These are phyloP conservation scores for Euphorbia schlechtendalii DNA, from an alignment of 441 rosid species.

Conservation along the genomic window DNA sequence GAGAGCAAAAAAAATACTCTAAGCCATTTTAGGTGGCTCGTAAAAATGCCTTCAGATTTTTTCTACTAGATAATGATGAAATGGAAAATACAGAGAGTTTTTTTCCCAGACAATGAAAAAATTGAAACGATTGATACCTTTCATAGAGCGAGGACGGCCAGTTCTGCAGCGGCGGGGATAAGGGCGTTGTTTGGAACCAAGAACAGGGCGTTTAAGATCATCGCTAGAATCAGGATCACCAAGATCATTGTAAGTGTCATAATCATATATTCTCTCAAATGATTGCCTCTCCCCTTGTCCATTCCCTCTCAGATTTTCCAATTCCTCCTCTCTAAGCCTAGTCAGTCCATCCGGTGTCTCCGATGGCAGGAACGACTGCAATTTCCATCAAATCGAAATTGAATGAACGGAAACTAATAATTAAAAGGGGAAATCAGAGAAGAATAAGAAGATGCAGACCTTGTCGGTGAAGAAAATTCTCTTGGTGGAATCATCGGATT, in stretches of 20 bases:
- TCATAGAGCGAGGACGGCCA: conserved; percentile 18
- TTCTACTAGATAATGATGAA: no score
- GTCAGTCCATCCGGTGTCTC: conserved; percentile 47
- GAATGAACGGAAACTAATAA: no score
- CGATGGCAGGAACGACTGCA: conserved; percentile 44
- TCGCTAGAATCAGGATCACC: conserved; percentile 24
- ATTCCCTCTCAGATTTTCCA: conserved; percentile 38
- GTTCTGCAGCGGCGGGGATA: conserved; percentile 27
- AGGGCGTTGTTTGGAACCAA: conserved; percentile 25
- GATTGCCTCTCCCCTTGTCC: conserved; percentile 44
- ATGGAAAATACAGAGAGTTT: no score
- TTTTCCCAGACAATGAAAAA: no score
- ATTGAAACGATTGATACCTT: no score
- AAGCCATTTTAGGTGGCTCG: no score
- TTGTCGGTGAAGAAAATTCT: conserved; percentile 53
- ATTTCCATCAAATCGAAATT: background rate
- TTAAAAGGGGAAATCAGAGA: no score
- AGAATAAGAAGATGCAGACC: conserved; percentile 24
- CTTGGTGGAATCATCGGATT: conserved; percentile 30
- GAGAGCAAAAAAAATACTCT: no score
- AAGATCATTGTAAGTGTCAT: conserved; percentile 58
- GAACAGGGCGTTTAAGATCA: conserved; percentile 21
- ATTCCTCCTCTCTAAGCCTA: conserved; percentile 41
- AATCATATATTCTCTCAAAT: conserved; percentile 57
- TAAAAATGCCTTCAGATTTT: no score